Base-by-base conservation (phyloP, 176 grass and related monocot genomes). In the Dactylis glomerata region DNA sequence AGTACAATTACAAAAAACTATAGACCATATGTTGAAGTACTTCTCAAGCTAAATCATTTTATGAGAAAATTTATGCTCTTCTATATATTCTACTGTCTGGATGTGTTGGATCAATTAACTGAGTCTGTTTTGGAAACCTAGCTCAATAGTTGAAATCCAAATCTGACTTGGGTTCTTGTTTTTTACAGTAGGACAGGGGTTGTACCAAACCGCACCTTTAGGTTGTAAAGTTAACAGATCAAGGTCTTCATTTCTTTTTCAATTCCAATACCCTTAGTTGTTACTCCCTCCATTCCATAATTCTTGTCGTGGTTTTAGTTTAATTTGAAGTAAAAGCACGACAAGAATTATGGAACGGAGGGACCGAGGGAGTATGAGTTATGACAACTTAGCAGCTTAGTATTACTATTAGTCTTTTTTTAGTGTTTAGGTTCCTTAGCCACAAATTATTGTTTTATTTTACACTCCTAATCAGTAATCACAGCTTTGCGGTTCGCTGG, bases 21-120 rank as follows among this genome's bases (percentile, higher is more conserved):
- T 74, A 74, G 24, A 56, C 80, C 28, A 75, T 63, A 49, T 64
- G 8, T 4, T 49, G 41, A 84, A 74, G 19, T 83, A 58, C 46
- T 51, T 75, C 10, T 76, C 71, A 84, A 37, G 22, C 70, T 76
- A 24, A 65, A 65, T 52, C 41, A 52, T 19, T 63, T 17, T 83
- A 63, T 75, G 52, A 58, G 69, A 75, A 26, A 75, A 75, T 4
- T 14, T 42, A 9, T 49, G 19, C 16, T 44, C 27, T 65, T 76
- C 75, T 67, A 41, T 56, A 58, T 65, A 46, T 42, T 69, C 49
- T 78, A 49, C 36, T 67, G 26, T 57, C 19, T 56, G 17, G 33
- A 85, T 56, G 44, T 27, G 58, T 4, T 67, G 26, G 73, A 68
- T 77, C 2, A 14, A 68, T 73, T 59, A 46, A 58, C 10, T 27